phyloP scores from a whole-genome alignment of 1,284 basidiomycete genomes.

The Trichosporon faecale region DNA sequence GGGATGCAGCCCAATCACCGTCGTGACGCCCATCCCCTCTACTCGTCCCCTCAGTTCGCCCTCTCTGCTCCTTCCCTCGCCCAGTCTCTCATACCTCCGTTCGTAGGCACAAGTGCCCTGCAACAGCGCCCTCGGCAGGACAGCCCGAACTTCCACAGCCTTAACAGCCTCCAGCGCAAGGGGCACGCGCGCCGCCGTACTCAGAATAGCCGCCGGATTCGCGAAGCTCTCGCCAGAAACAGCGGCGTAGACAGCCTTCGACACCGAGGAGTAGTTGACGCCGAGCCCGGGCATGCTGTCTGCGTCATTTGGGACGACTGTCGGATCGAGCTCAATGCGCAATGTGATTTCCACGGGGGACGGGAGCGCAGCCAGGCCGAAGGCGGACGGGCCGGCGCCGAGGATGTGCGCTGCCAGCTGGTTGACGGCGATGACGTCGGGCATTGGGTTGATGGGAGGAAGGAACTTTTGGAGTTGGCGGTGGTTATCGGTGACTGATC shows the following conservation, averaged over 20 bases:
- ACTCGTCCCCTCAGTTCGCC: conserved; percentile 17
- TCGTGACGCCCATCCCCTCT: conserved; percentile 32
- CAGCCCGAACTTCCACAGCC: conserved; percentile 25
- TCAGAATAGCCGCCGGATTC: conserved; percentile 31
- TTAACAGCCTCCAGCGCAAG: conserved; percentile 32
- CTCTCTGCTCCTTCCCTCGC: not conserved
- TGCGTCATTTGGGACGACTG: conserved; percentile 34
- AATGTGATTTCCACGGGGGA: conserved; percentile 43
- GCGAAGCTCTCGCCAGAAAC: conserved; percentile 20
- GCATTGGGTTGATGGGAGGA: conserved; percentile 1
- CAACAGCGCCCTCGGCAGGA: conserved; percentile 40
- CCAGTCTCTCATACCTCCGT: not conserved
- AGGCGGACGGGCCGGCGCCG: conserved; percentile 49
- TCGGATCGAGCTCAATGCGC: conserved; percentile 32
- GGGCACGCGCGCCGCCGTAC: conserved; percentile 25
- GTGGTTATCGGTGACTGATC: not conserved
- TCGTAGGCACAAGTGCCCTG: conserved; percentile 19
- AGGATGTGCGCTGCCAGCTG: conserved; percentile 44
- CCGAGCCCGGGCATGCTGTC: conserved; percentile 46
- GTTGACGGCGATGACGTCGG: conserved; percentile 42
- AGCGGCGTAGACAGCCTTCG: conserved; percentile 41
- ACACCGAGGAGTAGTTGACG: conserved; percentile 51
- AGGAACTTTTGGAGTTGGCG: not conserved
- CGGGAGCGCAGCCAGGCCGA: conserved; percentile 42
- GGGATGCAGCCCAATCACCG: conserved; percentile 68